phyloP scores from a whole-genome alignment of 1,284 basidiomycete species.

The Pascua sp. region DNA sequence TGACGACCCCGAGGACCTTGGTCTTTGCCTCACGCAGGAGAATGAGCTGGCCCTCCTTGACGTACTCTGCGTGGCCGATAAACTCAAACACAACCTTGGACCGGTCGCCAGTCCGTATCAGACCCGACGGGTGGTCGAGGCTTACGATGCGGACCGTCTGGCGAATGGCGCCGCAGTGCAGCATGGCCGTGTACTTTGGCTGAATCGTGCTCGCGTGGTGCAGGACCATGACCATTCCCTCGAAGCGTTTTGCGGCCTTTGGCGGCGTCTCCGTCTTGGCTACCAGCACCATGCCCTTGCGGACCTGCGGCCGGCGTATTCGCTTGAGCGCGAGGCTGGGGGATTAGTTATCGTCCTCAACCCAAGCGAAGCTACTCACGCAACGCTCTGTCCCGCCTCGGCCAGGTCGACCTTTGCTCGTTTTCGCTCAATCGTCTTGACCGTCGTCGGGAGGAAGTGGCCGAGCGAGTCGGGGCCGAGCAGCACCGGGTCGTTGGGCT shows the following conservation, averaged over 20 bases:
- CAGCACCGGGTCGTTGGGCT: conserved; percentile 75
- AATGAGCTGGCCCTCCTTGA: conserved; percentile 87
- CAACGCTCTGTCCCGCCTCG: conserved; percentile 92
- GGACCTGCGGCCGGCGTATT: conserved; percentile 71
- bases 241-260: conserved; percentile 49
- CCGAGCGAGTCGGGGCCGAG: conserved; percentile 93
- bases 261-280: conserved; percentile 74
- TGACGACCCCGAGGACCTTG: conserved; percentile 60
- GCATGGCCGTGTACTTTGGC: conserved; percentile 72
- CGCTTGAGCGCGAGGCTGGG: conserved; percentile 77
- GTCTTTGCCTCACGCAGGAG: conserved; percentile 90
- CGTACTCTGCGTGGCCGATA: conserved; percentile 80
- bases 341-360: neutral
- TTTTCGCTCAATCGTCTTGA: conserved; percentile 94
- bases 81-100: conserved; percentile 80
- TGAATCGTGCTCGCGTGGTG: conserved; percentile 91
- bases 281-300: conserved; percentile 93
- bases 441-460: conserved; percentile 72
- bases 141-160: conserved; percentile 87
- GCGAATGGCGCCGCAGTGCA: conserved; percentile 41
- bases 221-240: conserved; percentile 43
- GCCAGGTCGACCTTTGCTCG: conserved; percentile 76
- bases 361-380: conserved; percentile 40
- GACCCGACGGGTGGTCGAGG: conserved; percentile 80
- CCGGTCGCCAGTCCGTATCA: conserved; percentile 84